A percentile compares a stretch with the other conserved stretches of the same genome.
Evolutionary conservation across 208 protist species (phyloP).

Genomic region (Leishmania martiniquensis): DNA sequence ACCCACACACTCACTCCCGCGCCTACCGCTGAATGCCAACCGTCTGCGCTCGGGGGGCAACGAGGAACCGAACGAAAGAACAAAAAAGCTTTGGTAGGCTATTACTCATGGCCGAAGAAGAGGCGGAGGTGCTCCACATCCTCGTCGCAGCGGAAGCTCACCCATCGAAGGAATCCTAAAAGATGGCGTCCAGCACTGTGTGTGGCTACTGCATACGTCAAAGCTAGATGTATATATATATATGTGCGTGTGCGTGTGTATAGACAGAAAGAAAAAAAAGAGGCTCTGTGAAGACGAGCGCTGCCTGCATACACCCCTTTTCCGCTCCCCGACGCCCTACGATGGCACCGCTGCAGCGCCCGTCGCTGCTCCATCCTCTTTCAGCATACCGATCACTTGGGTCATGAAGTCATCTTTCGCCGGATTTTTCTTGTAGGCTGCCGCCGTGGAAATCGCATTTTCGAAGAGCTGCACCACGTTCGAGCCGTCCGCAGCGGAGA

Average conservation of each 20-base stretch:
- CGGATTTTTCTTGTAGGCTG: constrained; percentile 90
- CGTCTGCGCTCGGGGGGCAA: not conserved
- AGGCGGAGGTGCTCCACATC: not conserved
- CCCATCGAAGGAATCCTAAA: no score
- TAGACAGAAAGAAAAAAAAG: not conserved
- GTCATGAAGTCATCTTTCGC: constrained; percentile 86
- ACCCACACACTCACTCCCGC: not conserved
- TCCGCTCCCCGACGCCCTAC: not conserved
- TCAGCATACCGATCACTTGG: constrained; percentile 84
- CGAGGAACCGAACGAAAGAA: not conserved
- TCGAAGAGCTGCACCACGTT: constrained; percentile 95
- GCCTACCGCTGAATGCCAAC: not conserved
- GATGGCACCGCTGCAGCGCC: not conserved
- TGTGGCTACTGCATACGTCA: no score
- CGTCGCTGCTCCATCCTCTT: constrained; percentile 34
- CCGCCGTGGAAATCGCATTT: constrained; percentile 70
- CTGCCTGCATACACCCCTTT: not conserved
- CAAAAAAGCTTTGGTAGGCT: no score
- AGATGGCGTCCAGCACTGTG: no score
- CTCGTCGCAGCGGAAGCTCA: no score
- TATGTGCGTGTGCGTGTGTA: not conserved
- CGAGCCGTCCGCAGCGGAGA: constrained; percentile 94
- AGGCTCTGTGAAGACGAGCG: not conserved
- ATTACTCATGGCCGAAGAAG: not conserved
- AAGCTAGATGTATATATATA: no score